These are phyloP conservation scores for Beta macrorhiza DNA, from an alignment of 179 eudicot genomes.

Conservation along the genomic window DNA sequence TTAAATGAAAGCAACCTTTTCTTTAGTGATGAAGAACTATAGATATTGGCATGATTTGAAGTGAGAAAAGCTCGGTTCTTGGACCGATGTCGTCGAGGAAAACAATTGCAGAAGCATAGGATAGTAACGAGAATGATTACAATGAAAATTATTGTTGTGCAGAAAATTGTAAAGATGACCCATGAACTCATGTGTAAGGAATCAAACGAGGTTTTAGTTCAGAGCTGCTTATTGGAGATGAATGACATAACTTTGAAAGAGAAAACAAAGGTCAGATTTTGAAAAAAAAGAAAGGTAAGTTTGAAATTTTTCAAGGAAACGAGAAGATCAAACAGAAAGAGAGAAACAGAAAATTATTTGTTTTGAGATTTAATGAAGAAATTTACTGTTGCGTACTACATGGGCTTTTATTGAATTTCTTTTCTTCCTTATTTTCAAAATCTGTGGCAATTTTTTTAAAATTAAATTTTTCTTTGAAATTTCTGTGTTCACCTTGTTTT, in stretches of 20 bases:
- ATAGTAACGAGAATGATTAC: constrained; percentile 10
- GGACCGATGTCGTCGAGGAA: constrained; percentile 15
- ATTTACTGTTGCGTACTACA: too few relatives aligned
- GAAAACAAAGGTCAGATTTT: neutral
- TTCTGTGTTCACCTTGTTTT: too few relatives aligned
- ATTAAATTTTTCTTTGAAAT: too few relatives aligned
- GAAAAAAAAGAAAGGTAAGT: neutral
- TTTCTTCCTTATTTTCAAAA: neutral
- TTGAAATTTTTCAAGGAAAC: neutral
- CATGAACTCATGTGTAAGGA: constrained; percentile 37
- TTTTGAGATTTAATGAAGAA: neutral
- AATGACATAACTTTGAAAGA: neutral
- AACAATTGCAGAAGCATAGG: constrained; percentile 2
- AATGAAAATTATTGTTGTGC: constrained; percentile 6
- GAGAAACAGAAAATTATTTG: neutral
- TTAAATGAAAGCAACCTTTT: constrained; percentile 33
- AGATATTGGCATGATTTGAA: neutral
- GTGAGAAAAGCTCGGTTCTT: neutral
- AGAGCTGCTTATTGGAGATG: neutral
- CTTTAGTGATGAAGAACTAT: constrained; percentile 19
- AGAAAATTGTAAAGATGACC: constrained; percentile 22
- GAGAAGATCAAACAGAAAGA: neutral
- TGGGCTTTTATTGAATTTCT: too few relatives aligned
- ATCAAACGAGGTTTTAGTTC: neutral
- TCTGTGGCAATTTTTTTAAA: too few relatives aligned